Evolutionary conservation across 345 rosid species (phyloP), one percentile per base, ranked within the genome.

Genomic region (Acer campestre): DNA sequence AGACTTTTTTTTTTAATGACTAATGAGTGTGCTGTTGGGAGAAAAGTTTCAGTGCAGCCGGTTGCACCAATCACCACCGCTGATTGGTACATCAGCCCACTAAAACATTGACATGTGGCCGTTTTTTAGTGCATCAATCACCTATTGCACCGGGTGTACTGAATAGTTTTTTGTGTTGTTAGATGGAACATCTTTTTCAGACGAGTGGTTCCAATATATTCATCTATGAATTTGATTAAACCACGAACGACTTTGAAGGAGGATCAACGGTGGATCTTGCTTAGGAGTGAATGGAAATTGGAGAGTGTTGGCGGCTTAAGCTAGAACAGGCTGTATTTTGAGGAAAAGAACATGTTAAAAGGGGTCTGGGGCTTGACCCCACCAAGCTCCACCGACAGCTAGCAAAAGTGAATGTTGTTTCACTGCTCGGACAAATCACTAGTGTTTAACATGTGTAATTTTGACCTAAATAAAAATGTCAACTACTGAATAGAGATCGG

Each of bases 301-400:
- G 4, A 3, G 4, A 31, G 35, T 42, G 74, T 59, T 10, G 67
- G 79, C 10, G 29, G 38, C 22, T 40, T 76, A 76, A 76, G 67
- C 1, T 14, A 12, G 40, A 23, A 40, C 73, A 76, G 74, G 61
- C 74, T 76, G 79, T 66, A 68, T 49, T 31, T 31, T 14, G 65
- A 55, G 64, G 22, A 55, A 58, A 55, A 29, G 64, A 4, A 66
- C 10, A 40, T n/a, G 4, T 20, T 11, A 7, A 42, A 42, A 1
- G 46, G 8, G 46, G 1, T 9, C 35, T 31, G 6, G 6, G 3
- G 35, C 35, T 31, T 42, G 68, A 27, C 56, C 68, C 76, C 67
- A 42, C 76, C 0, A 23, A 22, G 10, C 55, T 49, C 65, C 78
- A 66, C 78, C 78, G 78, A 75, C 78, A 73, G 11, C 59, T 10